Percentiles rank a stretch among this genome's conserved stretches.
These are phyloP conservation scores for Aeschynomene evenia DNA, from an alignment of 306 rosid genomes.

Conservation along the genomic window DNA sequence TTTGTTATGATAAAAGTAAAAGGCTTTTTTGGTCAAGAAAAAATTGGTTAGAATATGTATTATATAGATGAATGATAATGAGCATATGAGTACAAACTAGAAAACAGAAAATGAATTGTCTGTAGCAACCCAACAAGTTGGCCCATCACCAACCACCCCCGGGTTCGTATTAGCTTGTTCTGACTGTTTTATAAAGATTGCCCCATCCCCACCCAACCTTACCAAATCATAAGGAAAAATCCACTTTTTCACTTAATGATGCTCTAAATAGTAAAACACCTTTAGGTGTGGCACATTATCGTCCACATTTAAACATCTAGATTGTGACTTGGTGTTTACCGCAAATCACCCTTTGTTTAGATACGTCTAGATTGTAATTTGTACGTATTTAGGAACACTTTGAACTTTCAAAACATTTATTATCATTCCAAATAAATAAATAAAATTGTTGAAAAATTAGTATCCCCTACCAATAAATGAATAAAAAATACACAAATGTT, in stretches of 20 bases:
- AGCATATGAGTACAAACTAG: not conserved
- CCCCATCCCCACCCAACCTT: constrained; percentile 4
- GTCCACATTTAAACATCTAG: not conserved
- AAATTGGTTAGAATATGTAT: not conserved
- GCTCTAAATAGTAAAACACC: not conserved
- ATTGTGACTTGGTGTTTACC: not conserved
- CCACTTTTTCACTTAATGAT: not conserved
- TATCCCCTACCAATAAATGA: too few relatives aligned
- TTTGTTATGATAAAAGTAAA: too few relatives aligned
- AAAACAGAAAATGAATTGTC: not conserved
- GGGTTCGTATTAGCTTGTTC: not conserved
- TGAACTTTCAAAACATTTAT: not conserved
- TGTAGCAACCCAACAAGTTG: not conserved
- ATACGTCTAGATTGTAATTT: too few relatives aligned
- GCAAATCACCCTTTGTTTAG: not conserved
- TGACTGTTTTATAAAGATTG: not conserved
- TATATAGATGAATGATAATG: not conserved
- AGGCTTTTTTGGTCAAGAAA: too few relatives aligned
- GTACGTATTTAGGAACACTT: not conserved
- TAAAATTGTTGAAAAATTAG: not conserved
- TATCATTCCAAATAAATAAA: not conserved
- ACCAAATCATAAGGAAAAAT: not conserved
- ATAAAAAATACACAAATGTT: too few relatives aligned
- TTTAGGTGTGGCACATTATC: not conserved
- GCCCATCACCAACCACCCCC: not conserved